These are phyloP conservation scores for Cairneyella variabilis DNA, from an alignment of 495 filamentous ascomycete genomes.

Conservation along the genomic window DNA sequence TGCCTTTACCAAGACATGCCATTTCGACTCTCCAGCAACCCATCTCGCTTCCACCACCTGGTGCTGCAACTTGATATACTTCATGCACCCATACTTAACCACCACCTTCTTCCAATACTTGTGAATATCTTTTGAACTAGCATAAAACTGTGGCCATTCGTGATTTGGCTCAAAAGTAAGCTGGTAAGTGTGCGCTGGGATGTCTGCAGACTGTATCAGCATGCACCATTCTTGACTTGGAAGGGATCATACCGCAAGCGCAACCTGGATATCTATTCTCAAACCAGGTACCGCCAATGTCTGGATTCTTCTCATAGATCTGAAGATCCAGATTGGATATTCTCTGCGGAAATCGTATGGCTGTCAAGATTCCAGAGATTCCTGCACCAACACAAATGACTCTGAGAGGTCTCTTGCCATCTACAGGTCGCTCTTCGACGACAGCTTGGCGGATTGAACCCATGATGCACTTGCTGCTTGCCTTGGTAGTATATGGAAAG, in stretches of 20 bases:
- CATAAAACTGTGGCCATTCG: conserved; percentile 52
- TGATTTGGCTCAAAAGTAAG: conserved; percentile 49
- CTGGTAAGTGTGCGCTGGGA: conserved; percentile 55
- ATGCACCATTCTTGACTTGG: neutral
- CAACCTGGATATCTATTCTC: conserved; percentile 58
- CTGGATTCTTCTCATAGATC: conserved; percentile 64
- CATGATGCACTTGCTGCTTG: too few species aligned
- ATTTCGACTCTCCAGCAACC: conserved; percentile 41
- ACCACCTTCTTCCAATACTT: conserved; percentile 51
- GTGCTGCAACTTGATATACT: conserved; percentile 39
- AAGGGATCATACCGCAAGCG: conserved; percentile 37
- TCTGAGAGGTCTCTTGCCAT: conserved; percentile 36
- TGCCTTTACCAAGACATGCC: conserved; percentile 33
- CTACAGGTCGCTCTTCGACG: conserved; percentile 6
- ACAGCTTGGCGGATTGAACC: neutral
- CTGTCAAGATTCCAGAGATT: conserved; percentile 69
- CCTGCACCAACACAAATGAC: conserved; percentile 67
- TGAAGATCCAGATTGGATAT: conserved; percentile 49
- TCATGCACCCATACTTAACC: conserved; percentile 45
- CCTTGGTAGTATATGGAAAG: too few species aligned
- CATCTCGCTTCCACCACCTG: conserved; percentile 45
- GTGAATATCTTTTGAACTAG: conserved; percentile 48
- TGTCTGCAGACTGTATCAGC: conserved; percentile 32
- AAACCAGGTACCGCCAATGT: conserved; percentile 53
- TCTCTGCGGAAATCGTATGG: conserved; percentile 58